Percentiles rank a stretch among this genome's conserved stretches.
These are phyloP conservation scores for Verticillium longisporum DNA, from an alignment of 2,329 filamentous ascomycete genomes.

Conservation along the genomic window DNA sequence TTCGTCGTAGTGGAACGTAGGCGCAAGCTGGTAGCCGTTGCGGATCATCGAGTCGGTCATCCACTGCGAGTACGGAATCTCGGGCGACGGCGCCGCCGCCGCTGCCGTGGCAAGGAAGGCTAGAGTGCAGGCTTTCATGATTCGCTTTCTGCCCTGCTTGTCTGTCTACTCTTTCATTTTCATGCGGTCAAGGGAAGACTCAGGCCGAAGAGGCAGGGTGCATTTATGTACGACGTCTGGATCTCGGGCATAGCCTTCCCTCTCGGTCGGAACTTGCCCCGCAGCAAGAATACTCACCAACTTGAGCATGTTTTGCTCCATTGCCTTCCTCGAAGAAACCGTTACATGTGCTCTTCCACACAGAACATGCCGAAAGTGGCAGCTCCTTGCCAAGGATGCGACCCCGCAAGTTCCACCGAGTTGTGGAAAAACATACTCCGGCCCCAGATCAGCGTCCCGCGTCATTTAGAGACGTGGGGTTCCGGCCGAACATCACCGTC, in stretches of 20 bases:
- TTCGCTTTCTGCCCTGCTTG: not conserved
- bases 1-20: constrained; percentile 35
- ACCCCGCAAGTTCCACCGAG: not conserved
- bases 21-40: constrained; percentile 21
- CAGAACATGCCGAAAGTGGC: not conserved
- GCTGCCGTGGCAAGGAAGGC: not conserved
- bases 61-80: constrained; percentile 20
- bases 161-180: not conserved
- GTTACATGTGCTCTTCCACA: not conserved
- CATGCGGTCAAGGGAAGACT: not conserved
- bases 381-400: not conserved
- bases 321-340: not conserved
- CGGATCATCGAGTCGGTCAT: constrained; percentile 41
- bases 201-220: not conserved
- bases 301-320: not conserved
- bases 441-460: not conserved
- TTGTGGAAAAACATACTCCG: constrained; percentile 1
- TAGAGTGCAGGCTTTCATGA: not conserved
- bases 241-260: not conserved
- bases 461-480: not conserved
- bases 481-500: not conserved
- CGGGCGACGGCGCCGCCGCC: not conserved
- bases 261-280: not conserved
- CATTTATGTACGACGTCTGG: not conserved
- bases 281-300: not conserved